phyloP scores from a whole-genome alignment of 2,329 filamentous ascomycete species.

The Monilinia vaccinii-corymbosi region DNA sequence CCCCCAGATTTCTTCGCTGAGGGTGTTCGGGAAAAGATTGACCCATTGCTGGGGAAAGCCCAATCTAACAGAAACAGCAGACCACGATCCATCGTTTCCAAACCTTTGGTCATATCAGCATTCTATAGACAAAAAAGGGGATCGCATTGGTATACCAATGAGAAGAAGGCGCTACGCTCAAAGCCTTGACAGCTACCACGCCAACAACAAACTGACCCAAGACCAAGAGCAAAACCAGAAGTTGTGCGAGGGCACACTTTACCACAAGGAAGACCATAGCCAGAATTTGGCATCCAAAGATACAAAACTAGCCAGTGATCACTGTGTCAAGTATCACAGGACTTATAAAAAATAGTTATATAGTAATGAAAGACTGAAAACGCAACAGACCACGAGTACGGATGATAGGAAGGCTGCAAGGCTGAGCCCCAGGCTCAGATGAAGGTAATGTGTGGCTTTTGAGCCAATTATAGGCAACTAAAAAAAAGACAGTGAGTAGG shows the following conservation, averaged over 20 bases:
- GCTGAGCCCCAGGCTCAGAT: neutral
- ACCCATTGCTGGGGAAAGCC: constrained; percentile 45
- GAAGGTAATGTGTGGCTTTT: neutral
- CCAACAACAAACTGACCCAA: neutral
- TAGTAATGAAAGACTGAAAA: neutral
- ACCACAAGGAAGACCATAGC: neutral
- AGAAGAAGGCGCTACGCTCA: constrained; percentile 25
- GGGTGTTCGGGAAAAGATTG: constrained; percentile 54
- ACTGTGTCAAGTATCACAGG: neutral
- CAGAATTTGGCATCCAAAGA: neutral
- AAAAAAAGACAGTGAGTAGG: too few relatives aligned
- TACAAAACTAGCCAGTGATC: neutral
- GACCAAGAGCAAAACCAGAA: neutral
- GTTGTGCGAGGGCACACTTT: neutral
- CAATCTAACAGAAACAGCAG: constrained; percentile 52
- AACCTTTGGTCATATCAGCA: constrained; percentile 35
- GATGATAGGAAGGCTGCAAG: neutral
- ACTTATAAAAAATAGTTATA: neutral
- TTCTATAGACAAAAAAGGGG: too few relatives aligned
- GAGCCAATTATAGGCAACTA: neutral
- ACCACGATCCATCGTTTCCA: constrained; percentile 64
- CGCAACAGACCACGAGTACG: neutral
- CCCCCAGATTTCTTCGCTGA: constrained; percentile 63
- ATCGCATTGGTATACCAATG: constrained; percentile 18
- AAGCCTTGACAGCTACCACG: constrained; percentile 10